Conservation (phyloP, 768 basidiomycete genomes). For the Baorangia bicolor region DNA sequence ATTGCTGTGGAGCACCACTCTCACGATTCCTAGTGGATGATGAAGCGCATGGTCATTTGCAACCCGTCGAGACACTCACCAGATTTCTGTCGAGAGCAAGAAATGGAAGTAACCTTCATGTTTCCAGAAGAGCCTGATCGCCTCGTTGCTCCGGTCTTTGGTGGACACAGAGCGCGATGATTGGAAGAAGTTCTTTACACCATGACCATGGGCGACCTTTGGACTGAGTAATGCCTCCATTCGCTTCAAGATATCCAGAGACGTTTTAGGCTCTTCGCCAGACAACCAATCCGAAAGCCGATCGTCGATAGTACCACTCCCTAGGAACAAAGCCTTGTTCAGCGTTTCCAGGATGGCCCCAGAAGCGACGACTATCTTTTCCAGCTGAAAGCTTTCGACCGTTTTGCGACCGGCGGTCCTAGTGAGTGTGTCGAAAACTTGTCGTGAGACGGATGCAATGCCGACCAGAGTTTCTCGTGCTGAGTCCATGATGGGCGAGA, state of each 20-base stretch:
- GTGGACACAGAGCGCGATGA: not conserved
- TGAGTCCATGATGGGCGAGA: not conserved
- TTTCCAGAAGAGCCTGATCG: slow-evolving; percentile 2
- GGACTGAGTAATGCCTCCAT: slow-evolving; percentile 6
- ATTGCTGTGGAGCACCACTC: not conserved
- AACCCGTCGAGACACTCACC: not conserved
- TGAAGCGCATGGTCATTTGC: not conserved
- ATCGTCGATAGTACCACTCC: not conserved
- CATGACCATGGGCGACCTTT: not conserved
- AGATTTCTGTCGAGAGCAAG: slow-evolving; percentile 12
- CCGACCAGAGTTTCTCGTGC: not conserved
- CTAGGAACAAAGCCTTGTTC: not conserved
- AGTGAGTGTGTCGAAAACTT: not conserved
- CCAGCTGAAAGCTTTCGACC: not conserved
- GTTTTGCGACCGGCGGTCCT: not conserved
- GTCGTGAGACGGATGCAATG: slow-evolving; percentile 4
- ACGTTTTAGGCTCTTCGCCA: not conserved
- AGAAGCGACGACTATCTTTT: slow-evolving; percentile 6
- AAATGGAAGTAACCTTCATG: slow-evolving; percentile 8
- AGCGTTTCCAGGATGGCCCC: slow-evolving; percentile 2
- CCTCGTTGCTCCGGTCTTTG: slow-evolving; percentile 4
- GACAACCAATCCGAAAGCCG: slow-evolving; percentile 10
- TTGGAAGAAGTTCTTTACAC: not conserved
- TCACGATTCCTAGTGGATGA: not conserved
- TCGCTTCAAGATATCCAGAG: slow-evolving; percentile 1